Evolutionary conservation across 495 filamentous ascomycete species (phyloP).

Genomic region (Rhizodiscina lignyota): DNA sequence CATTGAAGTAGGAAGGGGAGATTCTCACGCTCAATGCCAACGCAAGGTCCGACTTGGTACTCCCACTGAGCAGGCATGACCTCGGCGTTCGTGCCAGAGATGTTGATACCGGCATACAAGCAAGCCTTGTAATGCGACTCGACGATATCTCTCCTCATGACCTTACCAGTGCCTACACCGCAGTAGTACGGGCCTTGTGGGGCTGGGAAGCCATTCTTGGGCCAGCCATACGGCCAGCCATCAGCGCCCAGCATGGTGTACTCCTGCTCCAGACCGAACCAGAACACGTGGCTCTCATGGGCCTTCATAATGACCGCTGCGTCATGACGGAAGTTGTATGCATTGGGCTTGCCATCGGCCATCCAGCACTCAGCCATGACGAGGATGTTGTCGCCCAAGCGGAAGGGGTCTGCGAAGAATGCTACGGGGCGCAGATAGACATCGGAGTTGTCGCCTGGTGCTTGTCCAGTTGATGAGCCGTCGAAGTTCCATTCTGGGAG

Average conservation of each 20-base stretch:
- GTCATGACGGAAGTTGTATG: slow-evolving; percentile 94
- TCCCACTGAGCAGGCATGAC: slow-evolving; percentile 99
- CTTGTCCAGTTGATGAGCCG: slow-evolving; percentile 87
- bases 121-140: slow-evolving; percentile 98
- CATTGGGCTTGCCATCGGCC: slow-evolving; percentile 90
- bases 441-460: slow-evolving; percentile 91
- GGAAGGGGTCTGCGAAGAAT: slow-evolving; percentile 88
- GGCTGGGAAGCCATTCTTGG: slow-evolving; percentile 87
- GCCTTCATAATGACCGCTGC: slow-evolving; percentile 76
- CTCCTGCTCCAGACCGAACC: slow-evolving; percentile 98
- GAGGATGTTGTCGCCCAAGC: slow-evolving; percentile 64
- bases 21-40: slow-evolving; percentile 62
- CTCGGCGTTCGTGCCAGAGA: slow-evolving; percentile 98
- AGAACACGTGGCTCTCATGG: slow-evolving; percentile 67
- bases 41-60: slow-evolving; percentile 94
- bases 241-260: slow-evolving; percentile 80
- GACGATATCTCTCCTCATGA: slow-evolving; percentile 95
- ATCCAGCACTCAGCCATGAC: slow-evolving; percentile 96
- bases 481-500: slow-evolving; percentile 99
- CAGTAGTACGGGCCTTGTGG: slow-evolving; percentile 99
- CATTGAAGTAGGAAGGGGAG: background rate
- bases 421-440: slow-evolving; percentile 90
- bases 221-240: slow-evolving; percentile 91
- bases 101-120: slow-evolving; percentile 77
- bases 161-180: slow-evolving; percentile 92